Conservation (phyloP, 148 eudicot genomes). For the Dysphania ambrosioides region DNA sequence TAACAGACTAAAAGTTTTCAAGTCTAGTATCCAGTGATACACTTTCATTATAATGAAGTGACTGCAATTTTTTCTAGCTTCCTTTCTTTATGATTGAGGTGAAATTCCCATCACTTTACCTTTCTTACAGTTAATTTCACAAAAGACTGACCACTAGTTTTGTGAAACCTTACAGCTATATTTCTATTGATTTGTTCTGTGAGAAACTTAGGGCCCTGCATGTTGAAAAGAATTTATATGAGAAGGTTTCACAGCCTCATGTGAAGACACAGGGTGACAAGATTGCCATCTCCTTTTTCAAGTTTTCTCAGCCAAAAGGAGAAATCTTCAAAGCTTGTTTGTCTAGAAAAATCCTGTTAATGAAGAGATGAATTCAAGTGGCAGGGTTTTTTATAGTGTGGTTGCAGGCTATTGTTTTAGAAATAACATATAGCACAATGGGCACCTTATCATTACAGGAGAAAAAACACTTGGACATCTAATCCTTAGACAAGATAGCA, state of each 20-base stretch:
- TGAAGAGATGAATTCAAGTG: too few species aligned
- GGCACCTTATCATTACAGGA: too few species aligned
- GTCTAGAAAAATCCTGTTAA: slow-evolving; percentile 67
- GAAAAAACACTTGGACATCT: too few species aligned
- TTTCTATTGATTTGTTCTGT: slow-evolving; percentile 45
- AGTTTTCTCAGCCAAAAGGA: slow-evolving; percentile 57
- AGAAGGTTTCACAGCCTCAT: slow-evolving; percentile 45
- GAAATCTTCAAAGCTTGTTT: slow-evolving; percentile 63
- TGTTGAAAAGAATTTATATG: slow-evolving; percentile 39
- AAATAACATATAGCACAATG: too few species aligned
- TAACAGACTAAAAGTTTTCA: slow-evolving; percentile 28
- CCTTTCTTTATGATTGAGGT: too few species aligned
- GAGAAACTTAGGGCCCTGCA: slow-evolving; percentile 45
- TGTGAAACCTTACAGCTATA: slow-evolving; percentile 36
- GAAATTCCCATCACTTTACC: too few species aligned
- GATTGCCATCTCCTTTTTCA: slow-evolving; percentile 39
- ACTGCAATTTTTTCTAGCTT: background rate
- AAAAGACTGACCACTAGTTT: slow-evolving; percentile 75
- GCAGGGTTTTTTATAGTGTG: too few species aligned
- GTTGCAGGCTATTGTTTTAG: too few species aligned
- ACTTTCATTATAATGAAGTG: background rate
- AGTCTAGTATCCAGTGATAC: background rate
- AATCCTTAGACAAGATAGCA: too few species aligned
- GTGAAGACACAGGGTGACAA: slow-evolving; percentile 43
- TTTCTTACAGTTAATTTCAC: slow-evolving; percentile 59